Conservation (phyloP, 2,329 filamentous ascomycete species). For the Beauveria pseudobassiana region DNA sequence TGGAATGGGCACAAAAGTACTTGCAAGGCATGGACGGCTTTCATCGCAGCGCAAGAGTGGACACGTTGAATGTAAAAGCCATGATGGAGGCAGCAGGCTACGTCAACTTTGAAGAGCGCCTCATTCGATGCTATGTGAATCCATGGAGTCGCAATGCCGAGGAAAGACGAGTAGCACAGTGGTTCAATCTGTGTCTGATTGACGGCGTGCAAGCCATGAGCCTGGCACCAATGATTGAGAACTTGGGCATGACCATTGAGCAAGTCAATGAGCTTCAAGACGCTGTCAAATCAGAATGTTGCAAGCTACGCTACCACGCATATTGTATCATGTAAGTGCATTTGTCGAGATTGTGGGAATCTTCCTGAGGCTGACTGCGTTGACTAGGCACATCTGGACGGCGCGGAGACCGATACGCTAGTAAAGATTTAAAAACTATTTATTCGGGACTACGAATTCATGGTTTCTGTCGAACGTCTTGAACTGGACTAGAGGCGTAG, state of each 20-base stretch:
- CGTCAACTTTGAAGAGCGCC: conserved; percentile 65
- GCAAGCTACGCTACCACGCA: conserved; percentile 57
- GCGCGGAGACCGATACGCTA: conserved; percentile 19
- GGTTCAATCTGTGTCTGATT: conserved; percentile 75
- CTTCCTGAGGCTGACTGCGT: background rate
- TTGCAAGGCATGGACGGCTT: conserved; percentile 59
- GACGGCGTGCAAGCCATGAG: conserved; percentile 68
- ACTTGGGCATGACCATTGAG: conserved; percentile 39
- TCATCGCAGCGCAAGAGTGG: conserved; percentile 57
- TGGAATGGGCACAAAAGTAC: conserved; percentile 63
- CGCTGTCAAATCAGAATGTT: conserved; percentile 61
- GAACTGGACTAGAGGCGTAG: background rate
- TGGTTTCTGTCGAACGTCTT: background rate
- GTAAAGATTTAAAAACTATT: background rate
- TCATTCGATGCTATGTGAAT: conserved; percentile 64
- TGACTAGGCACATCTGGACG: conserved; percentile 26
- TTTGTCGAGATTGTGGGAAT: background rate
- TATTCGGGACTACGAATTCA: background rate
- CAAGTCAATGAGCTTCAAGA: conserved; percentile 56
- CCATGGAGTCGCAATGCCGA: conserved; percentile 61
- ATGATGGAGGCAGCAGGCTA: conserved; percentile 67
- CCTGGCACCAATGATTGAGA: conserved; percentile 60
- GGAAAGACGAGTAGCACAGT: conserved; percentile 63
- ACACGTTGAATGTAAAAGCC: conserved; percentile 41
- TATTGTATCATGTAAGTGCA: conserved; percentile 70